Base-by-base conservation (phyloP, 1,284 basidiomycete genomes). In the Trichosporon faecale region DNA sequence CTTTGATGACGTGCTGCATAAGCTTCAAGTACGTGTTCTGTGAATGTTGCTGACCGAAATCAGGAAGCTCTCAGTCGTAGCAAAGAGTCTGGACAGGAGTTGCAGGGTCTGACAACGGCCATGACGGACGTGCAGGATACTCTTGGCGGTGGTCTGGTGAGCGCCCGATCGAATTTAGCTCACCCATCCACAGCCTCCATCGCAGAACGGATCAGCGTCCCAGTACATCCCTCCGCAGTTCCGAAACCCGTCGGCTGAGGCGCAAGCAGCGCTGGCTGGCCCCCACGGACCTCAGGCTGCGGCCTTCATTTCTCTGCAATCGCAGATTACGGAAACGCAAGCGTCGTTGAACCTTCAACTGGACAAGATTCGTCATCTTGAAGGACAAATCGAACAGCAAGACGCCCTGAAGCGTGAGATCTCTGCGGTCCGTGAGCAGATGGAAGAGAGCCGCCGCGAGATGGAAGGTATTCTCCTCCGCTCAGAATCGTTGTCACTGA, bases 51-150 rank as follows among this genome's bases (percentile, higher is more conserved):
- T 75, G 55, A 70, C 31, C 1, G 16, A 83, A 33, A 33, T 2
- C 91, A 98, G 84, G 90, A 89, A 74, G 95, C 98, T 80, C 88
- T 99, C 40, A 91, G 92, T 83, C 96, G 95, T 85, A 95, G 93
- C 79, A 89, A 94, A 21, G 95, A 98, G 79, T 96, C 94, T 0
- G 92, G 93, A n/a, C 87, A 89, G 1, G 95, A 99, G 80, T 86
- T 99, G 4, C 89, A 90, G 76, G 88, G 88, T 0, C 85, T 99
- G 49, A 91, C 89, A 23, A 87, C 88, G n/a, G 87, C 91, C 1
- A 94, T 99, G 88, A 89, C 86, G 63, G 94, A 98, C 44, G 94
- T 98, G 63, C 91, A 95, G 73, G 94, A 97, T 76, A 95, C 93
- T 0, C 86, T 99, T 2, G 92, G 92, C 37, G 95, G 95, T 4